These are phyloP conservation scores for Metschnikowia bowlesiae DNA, from an alignment of 805 yeast species.

Conservation along the genomic window DNA sequence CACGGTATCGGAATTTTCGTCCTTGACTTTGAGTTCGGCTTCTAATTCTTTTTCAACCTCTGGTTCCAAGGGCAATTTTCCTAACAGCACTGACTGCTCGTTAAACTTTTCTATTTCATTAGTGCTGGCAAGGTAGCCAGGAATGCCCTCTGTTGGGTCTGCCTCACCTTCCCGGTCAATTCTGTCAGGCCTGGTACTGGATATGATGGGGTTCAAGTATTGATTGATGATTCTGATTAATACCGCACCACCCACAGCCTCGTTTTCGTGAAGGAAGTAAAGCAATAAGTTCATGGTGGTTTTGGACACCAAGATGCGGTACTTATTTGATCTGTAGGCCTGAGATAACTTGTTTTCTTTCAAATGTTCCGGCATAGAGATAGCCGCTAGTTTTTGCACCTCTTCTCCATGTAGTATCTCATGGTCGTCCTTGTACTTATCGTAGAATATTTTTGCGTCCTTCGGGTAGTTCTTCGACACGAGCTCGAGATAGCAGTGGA, in stretches of 20 bases:
- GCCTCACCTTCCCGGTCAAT: slow-evolving; percentile 43
- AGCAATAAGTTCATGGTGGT: slow-evolving; percentile 81
- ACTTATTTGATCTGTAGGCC: slow-evolving; percentile 68
- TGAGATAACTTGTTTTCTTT: slow-evolving; percentile 78
- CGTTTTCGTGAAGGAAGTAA: slow-evolving; percentile 87
- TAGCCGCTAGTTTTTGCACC: slow-evolving; percentile 63
- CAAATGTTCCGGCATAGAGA: slow-evolving; percentile 75
- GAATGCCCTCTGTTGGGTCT: slow-evolving; percentile 51
- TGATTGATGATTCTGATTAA: slow-evolving; percentile 83
- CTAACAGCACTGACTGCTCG: slow-evolving; percentile 70
- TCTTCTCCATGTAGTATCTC: slow-evolving; percentile 73
- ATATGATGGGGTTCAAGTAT: slow-evolving; percentile 55
- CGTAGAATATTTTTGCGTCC: slow-evolving; percentile 72
- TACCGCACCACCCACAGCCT: slow-evolving; percentile 85
- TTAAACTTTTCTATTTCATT: slow-evolving; percentile 59
- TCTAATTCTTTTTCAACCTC: slow-evolving; percentile 82
- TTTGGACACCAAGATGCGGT: slow-evolving; percentile 69
- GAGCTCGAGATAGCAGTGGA: slow-evolving; percentile 80
- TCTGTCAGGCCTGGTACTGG: slow-evolving; percentile 37
- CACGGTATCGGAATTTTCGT: slow-evolving; percentile 43
- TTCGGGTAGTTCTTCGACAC: slow-evolving; percentile 56
- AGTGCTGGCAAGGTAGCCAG: slow-evolving; percentile 37
- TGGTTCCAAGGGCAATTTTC: slow-evolving; percentile 80
- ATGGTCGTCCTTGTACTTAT: slow-evolving; percentile 70
- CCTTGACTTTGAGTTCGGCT: slow-evolving; percentile 75